phyloP scores from a whole-genome alignment of 768 basidiomycete species.

The Hygrocybe coccinea region DNA sequence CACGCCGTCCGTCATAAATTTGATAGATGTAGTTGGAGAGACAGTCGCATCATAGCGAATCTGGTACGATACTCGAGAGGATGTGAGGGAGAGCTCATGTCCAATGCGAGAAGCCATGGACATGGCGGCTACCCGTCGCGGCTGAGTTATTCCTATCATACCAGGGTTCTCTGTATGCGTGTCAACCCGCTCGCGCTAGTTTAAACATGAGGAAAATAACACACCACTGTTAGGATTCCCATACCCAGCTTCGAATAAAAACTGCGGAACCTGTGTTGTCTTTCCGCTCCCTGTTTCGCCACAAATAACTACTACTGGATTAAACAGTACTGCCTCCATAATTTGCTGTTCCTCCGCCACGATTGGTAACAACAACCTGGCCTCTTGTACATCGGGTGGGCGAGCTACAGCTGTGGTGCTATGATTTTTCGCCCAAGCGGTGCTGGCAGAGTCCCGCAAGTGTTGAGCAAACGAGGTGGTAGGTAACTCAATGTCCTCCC shows the following conservation, averaged over 20 bases:
- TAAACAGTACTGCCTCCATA: slow-evolving; percentile 83
- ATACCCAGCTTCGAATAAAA: slow-evolving; percentile 96
- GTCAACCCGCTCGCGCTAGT: slow-evolving; percentile 1
- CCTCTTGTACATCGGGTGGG: slow-evolving; percentile 66
- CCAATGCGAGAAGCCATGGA: slow-evolving; percentile 92
- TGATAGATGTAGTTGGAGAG: slow-evolving; percentile 85
- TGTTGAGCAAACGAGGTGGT: slow-evolving; percentile 58
- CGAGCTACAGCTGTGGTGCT: slow-evolving; percentile 57
- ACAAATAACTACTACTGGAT: slow-evolving; percentile 79
- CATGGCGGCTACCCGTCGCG: slow-evolving; percentile 93
- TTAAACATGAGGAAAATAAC: slow-evolving; percentile 15
- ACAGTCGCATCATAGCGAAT: slow-evolving; percentile 96
- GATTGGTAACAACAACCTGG: slow-evolving; percentile 79
- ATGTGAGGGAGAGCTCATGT: slow-evolving; percentile 82
- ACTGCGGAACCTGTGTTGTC: slow-evolving; percentile 97
- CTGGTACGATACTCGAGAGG: slow-evolving; percentile 87
- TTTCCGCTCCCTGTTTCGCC: slow-evolving; percentile 98
- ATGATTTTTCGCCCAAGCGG: slow-evolving; percentile 19
- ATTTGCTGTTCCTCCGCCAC: slow-evolving; percentile 91
- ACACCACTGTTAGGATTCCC: slow-evolving; percentile 77
- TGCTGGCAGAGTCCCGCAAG: slow-evolving; percentile 23
- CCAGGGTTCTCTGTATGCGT: slow-evolving; percentile 80
- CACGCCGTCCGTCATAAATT: slow-evolving; percentile 99
- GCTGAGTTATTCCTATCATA: slow-evolving; percentile 97
- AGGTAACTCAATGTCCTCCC: slow-evolving; percentile 65